Evolutionary conservation across 2,329 filamentous ascomycete genomes (phyloP), one percentile per base, ranked within the genome.

Genomic region (Xylogone sp.): DNA sequence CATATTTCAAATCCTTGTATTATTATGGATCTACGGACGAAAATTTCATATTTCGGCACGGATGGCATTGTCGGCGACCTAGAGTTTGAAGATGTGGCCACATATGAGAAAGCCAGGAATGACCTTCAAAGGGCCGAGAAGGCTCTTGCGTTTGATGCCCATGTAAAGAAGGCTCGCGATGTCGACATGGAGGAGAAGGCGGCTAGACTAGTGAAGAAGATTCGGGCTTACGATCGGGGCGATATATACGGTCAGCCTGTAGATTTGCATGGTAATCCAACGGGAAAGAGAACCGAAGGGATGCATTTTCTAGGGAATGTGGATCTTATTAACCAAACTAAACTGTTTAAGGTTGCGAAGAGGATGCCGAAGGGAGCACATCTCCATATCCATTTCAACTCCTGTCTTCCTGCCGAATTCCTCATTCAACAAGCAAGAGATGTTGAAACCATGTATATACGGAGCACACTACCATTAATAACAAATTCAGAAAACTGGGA

Each of bases 341-440:
- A 71, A 43, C 62, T 90, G 13, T 81, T 83, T 58, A 58, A 72
- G 22, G 75, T 86, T 21, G 78, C 83, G 5, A 71, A 70, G 27
- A 63, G 66, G 51, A 78, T 88, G 73, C 87, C 87, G 42, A 91
- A 91, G 66, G 87, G 86, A 2, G 78, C 79, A 0, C 84, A 90
- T 63, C 72, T 90, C 21, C 87, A 91, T 65, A 79, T 90, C 21
- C 87, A 91, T 66, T 90, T 88, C 73, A 91, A 90, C 65, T 79
- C 87, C 16, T 88, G 86, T 54, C 71, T 90, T 3, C 71, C 75
- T 12, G 84, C 86, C 8, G 65, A 72, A 2, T 75, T 83, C 4
- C 71, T 90, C 19, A 72, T 90, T 74, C 58, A 80, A 72, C 57
- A 78, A 73, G 71, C 72, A 55, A 65, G 70, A 12, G 43, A 65